Conservation (phyloP, 1,139 yeast genomes). For the Yamadazyma pseudoaaseri region DNA sequence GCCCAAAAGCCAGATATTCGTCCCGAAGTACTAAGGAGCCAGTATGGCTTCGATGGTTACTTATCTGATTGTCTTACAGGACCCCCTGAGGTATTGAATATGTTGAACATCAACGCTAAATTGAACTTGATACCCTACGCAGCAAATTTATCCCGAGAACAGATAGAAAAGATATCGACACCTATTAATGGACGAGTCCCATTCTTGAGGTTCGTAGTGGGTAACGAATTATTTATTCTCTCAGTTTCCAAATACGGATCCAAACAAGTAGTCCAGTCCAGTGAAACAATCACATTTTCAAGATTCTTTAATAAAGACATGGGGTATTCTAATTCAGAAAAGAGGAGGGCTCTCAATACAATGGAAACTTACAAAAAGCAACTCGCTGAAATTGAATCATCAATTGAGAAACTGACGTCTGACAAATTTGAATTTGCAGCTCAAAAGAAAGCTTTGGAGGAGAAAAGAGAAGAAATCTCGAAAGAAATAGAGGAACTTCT, state of each 20-base stretch:
- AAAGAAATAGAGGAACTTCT: neutral
- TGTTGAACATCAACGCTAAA: slow-evolving; percentile 62
- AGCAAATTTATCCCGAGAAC: slow-evolving; percentile 36
- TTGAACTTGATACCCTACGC: slow-evolving; percentile 69
- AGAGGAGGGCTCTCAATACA: slow-evolving; percentile 11
- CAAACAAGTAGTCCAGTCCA: slow-evolving; percentile 44
- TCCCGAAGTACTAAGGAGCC: slow-evolving; percentile 29
- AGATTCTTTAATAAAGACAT: slow-evolving; percentile 38
- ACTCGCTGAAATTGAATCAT: neutral
- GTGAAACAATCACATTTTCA: slow-evolving; percentile 32
- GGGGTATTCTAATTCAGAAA: slow-evolving; percentile 43
- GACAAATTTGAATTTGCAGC: neutral
- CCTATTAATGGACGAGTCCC: slow-evolving; percentile 41
- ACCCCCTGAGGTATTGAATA: slow-evolving; percentile 69
- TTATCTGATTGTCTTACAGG: slow-evolving; percentile 71
- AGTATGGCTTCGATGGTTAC: slow-evolving; percentile 77
- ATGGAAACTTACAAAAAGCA: slow-evolving; percentile 1
- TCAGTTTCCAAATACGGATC: slow-evolving; percentile 59
- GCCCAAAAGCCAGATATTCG: slow-evolving; percentile 16
- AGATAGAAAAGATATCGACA: slow-evolving; percentile 35
- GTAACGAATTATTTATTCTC: slow-evolving; percentile 51
- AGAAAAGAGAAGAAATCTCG: slow-evolving; percentile 1
- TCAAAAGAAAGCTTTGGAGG: neutral
- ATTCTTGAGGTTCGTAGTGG: slow-evolving; percentile 60
- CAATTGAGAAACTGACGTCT: neutral